Evolutionary conservation across 352 stramenopile species (phyloP).

Genomic region (Phytophthora podocarpi): DNA sequence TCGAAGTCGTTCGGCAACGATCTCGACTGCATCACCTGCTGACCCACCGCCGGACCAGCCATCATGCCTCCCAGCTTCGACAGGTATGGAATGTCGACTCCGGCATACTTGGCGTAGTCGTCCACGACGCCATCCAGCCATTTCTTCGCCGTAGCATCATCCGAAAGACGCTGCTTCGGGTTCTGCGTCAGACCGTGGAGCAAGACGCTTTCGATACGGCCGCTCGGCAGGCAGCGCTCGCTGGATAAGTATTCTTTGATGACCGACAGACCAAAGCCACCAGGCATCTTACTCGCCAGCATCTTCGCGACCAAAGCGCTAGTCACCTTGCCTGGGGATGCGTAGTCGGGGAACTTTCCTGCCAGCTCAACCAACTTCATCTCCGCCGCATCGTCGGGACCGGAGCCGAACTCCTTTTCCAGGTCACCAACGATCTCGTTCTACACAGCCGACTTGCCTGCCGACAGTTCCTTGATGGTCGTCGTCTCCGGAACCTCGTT

Average conservation of each 20-base stretch:
- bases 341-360: slow-evolving; percentile 69
- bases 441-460: slow-evolving; percentile 86
- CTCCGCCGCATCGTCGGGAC: slow-evolving; percentile 75
- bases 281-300: slow-evolving; percentile 79
- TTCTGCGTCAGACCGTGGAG: slow-evolving; percentile 73
- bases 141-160: slow-evolving; percentile 68
- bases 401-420: slow-evolving; percentile 85
- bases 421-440: slow-evolving; percentile 90
- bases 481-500: slow-evolving; percentile 61
- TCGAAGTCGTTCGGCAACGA: slow-evolving; percentile 55
- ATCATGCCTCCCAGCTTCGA: slow-evolving; percentile 48
- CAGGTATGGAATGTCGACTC: slow-evolving; percentile 63
- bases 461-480: slow-evolving; percentile 82
- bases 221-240: slow-evolving; percentile 75
- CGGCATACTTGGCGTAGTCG: slow-evolving; percentile 70
- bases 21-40: slow-evolving; percentile 35
- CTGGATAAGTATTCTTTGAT: slow-evolving; percentile 75
- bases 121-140: slow-evolving; percentile 84
- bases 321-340: slow-evolving; percentile 74
- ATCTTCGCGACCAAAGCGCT: slow-evolving; percentile 82
- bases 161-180: slow-evolving; percentile 70
- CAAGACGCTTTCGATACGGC: slow-evolving; percentile 80
- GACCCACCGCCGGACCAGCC: slow-evolving; percentile 32
- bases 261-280: slow-evolving; percentile 76
- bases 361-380: slow-evolving; percentile 78